phyloP scores from a whole-genome alignment of 805 yeast genomes.

The Pichia deserticola region DNA sequence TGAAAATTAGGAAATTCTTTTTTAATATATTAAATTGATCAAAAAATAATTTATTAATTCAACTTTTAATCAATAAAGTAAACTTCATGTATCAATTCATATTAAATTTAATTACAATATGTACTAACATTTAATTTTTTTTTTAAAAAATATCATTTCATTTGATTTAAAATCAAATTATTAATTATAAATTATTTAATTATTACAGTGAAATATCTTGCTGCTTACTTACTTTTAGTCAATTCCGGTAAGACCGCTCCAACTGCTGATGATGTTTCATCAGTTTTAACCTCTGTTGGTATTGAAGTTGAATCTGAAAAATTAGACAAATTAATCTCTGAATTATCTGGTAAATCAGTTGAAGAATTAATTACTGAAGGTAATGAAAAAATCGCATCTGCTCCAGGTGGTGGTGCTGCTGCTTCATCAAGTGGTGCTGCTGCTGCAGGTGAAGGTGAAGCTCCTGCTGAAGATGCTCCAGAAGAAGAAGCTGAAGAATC shows the following conservation, averaged over 20 bases:
- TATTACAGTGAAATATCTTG: conserved; percentile 70
- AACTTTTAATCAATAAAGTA: no score
- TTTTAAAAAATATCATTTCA: no score
- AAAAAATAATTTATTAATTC: no score
- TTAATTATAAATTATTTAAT: not conserved
- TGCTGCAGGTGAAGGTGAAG: conserved; percentile 46
- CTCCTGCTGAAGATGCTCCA: conserved; percentile 40
- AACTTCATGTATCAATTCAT: no score
- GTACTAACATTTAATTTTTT: no score
- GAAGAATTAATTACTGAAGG: conserved; percentile 75
- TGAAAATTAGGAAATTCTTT: no score
- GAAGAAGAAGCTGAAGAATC: conserved; percentile 44
- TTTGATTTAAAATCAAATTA: no score
- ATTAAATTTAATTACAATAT: no score
- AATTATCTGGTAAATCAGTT: conserved; percentile 70
- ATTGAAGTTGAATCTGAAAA: conserved; percentile 75
- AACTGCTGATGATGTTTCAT: conserved; percentile 67
- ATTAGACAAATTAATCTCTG: conserved; percentile 60
- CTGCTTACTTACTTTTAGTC: conserved; percentile 85
- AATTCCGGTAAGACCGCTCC: conserved; percentile 85
- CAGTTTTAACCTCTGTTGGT: conserved; percentile 69
- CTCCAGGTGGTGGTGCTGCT: conserved; percentile 71
- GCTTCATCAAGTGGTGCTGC: conserved; percentile 50
- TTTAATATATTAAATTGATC: no score
- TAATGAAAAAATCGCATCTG: conserved; percentile 72